Percentiles rank a stretch among this genome's conserved stretches.
These are phyloP conservation scores for Tremella fuciformis DNA, from an alignment of 768 basidiomycete species.

Conservation along the genomic window DNA sequence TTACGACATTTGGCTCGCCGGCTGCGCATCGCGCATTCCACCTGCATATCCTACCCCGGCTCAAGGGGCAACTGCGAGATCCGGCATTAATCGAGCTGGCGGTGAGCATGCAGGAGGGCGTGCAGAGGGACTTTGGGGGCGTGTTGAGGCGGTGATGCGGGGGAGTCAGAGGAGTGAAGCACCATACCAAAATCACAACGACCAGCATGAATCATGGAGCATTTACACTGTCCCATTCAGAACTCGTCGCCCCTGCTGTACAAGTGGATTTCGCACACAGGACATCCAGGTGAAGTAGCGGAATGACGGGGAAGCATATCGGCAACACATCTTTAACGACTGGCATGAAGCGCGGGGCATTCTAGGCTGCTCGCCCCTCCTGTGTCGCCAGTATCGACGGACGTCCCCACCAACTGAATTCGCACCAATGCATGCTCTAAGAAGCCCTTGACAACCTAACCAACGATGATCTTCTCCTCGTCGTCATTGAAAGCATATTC, in stretches of 20 bases:
- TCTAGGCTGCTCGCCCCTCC: no score
- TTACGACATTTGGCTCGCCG: slow-evolving; percentile 40
- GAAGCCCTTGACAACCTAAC: slow-evolving; percentile 56
- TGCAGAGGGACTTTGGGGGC: slow-evolving; percentile 22
- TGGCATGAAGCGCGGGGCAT: no score
- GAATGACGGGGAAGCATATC: no score
- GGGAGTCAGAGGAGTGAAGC: not conserved
- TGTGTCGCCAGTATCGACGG: no score
- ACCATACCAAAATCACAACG: slow-evolving; percentile 3
- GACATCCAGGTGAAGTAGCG: no score
- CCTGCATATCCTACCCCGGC: slow-evolving; percentile 37
- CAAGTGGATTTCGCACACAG: no score
- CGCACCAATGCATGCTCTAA: slow-evolving; percentile 1
- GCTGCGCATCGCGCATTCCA: slow-evolving; percentile 51
- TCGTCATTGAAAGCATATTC: slow-evolving; percentile 81
- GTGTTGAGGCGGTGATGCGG: not conserved
- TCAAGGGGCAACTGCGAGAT: slow-evolving; percentile 38
- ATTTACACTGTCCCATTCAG: not conserved
- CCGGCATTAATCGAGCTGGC: slow-evolving; percentile 32
- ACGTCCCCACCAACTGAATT: no score
- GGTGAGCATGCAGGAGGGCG: slow-evolving; percentile 15
- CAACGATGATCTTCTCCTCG: slow-evolving; percentile 81
- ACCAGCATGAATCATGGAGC: slow-evolving; percentile 6
- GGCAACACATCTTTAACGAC: no score
- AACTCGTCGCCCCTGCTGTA: no score